Evolutionary conservation across 2,329 filamentous ascomycete genomes (phyloP), one percentile per base, ranked within the genome.

Genomic region (Diaporthe ampelina): DNA sequence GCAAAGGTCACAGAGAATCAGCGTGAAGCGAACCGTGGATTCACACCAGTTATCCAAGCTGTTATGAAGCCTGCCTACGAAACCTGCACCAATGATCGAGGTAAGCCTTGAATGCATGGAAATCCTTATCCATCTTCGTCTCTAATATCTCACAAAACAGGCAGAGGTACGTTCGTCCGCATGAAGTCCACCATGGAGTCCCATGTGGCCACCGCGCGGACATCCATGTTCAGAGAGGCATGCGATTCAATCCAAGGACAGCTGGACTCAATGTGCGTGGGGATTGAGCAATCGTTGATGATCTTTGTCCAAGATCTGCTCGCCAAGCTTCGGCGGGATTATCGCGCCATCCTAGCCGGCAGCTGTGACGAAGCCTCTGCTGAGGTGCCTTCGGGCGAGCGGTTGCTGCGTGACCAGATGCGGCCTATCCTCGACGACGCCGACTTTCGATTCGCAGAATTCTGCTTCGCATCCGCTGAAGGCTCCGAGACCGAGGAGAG

Each of bases 21-120:
- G 77, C 85, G 87, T 37, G 86, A 89, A 4, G 86, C 87, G 21
- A 91, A 86, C 77, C 86, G 90, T 5, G 82, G 87, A 45, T 90
- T 91, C 73, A 84, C 83, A 0, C 89, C 88, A 0, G 82, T 83
- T 3, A 85, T 92, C 70, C 78, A 81, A 5, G 57, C 76, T 1
- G 80, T 80, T 43, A 90, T 92, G 86, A 75, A 76, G 2, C 74
- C 80, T 2, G 85, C 83, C 0, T 92, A 92, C 78, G 73, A 82
- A 0, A 68, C 61, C 0, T 91, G 88, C 77, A 75, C 79, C 6
- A 76, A 80, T 0, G 87, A 91, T 77, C 52, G 54, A n/a, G 88
- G 86, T 78, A 76, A 75, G 79, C 50, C 10, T 56, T 24, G 13
- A 19, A 9, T n/a, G 7, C 5, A 9, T 35, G 7, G 11, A 6